phyloP scores from a whole-genome alignment of 306 rosid genomes.

The Luffa aegyptiaca region DNA sequence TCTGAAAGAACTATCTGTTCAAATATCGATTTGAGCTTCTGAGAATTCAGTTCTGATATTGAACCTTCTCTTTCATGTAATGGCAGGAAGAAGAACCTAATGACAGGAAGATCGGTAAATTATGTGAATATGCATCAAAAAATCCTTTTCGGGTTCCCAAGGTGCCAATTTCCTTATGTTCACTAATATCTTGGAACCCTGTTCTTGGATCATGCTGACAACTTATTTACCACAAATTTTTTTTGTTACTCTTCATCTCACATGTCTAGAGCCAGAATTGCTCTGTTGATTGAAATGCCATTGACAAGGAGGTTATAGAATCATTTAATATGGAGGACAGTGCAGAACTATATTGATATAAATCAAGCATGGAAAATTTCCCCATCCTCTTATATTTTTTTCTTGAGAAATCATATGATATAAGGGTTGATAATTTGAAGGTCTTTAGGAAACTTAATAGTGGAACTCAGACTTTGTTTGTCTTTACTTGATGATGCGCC shows the following conservation, averaged over 20 bases:
- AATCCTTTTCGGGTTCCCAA: constrained; percentile 89
- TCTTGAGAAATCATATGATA: background rate
- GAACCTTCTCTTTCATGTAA: background rate
- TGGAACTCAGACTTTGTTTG: background rate
- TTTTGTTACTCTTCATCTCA: background rate
- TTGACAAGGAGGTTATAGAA: background rate
- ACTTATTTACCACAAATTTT: background rate
- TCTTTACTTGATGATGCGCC: background rate
- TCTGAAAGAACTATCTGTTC: background rate
- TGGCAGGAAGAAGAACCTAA: constrained; percentile 75
- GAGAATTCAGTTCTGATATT: constrained; percentile 8
- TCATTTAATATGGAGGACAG: background rate
- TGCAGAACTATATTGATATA: background rate
- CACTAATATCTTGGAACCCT: background rate
- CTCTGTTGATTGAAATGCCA: background rate
- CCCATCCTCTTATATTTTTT: background rate
- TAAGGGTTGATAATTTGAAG: background rate
- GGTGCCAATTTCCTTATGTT: constrained; percentile 22
- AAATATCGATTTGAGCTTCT: background rate
- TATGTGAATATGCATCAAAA: constrained; percentile 70
- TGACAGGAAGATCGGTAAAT: constrained; percentile 65
- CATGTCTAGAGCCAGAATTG: background rate
- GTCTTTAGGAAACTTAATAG: background rate
- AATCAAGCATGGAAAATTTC: background rate
- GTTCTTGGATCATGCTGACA: background rate